Base-by-base conservation (phyloP, 2,329 filamentous ascomycete species). In the Fusarium staphyleae region DNA sequence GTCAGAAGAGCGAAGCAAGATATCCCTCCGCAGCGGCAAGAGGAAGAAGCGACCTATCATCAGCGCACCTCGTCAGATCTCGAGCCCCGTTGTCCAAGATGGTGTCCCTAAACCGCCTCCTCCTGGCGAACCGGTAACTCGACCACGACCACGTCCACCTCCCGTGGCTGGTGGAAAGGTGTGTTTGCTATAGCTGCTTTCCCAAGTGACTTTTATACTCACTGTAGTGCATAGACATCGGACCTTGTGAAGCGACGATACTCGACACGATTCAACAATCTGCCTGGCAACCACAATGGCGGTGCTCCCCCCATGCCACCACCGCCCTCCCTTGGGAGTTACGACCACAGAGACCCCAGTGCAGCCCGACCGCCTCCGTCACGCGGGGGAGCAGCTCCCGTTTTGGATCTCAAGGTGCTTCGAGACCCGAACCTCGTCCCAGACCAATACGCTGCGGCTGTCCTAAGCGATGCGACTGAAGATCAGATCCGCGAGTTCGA, bases 211-310 rank as follows among this genome's bases (percentile, higher is more conserved):
- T 11, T 13, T 29, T 35, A 61, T 60, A 24, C 60, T 66, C 10
- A 68, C 47, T 12, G 36, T 62, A 66, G 19, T 43, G 18, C 34
- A 4, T 72, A 86, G 84, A 87, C 85, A 1, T 84, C 84, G 18
- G 93, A 99, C 72, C 80, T 98, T 47, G 93, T 99, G 53, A 98
- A 98, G 78, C 85, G 92, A 66, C 83, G 95, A 66, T 99, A 98
- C 75, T 98, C 95, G 32, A 93, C 93, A 34, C 87, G 93, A 55
- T 96, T 97, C 73, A 93, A 92, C 66, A 87, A 90, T 61, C 74
- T 88, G 1, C 89, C 89, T 1, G 77, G 85, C 54, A 87, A 90
- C 66, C 89, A 86, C 70, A 84, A 88, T 66, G 78, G 82, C 63
- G 85, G 83, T 49, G 85, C 84, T n/a, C 84, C 91, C 14, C 84